Evolutionary conservation across 441 rosid genomes (phyloP), one percentile per base, ranked within the genome.

Genomic region (Aleurites moluccanus): DNA sequence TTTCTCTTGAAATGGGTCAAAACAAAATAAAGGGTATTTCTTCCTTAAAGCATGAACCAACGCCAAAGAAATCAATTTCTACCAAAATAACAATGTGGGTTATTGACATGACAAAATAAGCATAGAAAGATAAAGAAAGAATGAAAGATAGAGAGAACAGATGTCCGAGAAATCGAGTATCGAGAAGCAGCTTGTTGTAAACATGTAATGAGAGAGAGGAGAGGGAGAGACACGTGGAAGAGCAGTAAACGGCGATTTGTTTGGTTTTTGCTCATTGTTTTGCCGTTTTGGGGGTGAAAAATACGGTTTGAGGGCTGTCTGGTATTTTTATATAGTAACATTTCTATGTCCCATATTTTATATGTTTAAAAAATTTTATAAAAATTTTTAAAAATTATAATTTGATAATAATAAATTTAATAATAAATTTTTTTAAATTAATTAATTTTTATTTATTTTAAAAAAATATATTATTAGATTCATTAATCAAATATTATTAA

Each of bases 141-240:
- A 38, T 44, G 13, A 44, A 55, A 64, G 49, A 18, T 27, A 70
- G 28, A 68, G 64, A n/a, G 50, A 72, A 65, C 77, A 79, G 80
- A 71, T 75, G 81, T 47, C 50, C 28, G 67, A 66, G 70, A 20
- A 45, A 38, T 73, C 23, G 25, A 33, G 56, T 27, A 21, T 13
- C 38, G 55, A 63, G 74, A 70, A 42, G 38, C 74, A 62, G 64
- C 33, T 23, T 21, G 52, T 28, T 38, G 57, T 20, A 40, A 55
- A 44, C 40, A 38, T 38, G 40, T 38, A 6, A 38, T 53, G 57
- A 69, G 40, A 64, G 45, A 23, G 67, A 52, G 64, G 55, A 67
- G 55, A 18, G 72, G 33, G 20, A 55, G 28, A 30, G 44, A 63
- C 81, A 79, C 83, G 80, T 74, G 77, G 79, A 64, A n/a, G 8